Conservation (phyloP, 1,284 basidiomycete species). For the Xerocomus nothofagi region DNA sequence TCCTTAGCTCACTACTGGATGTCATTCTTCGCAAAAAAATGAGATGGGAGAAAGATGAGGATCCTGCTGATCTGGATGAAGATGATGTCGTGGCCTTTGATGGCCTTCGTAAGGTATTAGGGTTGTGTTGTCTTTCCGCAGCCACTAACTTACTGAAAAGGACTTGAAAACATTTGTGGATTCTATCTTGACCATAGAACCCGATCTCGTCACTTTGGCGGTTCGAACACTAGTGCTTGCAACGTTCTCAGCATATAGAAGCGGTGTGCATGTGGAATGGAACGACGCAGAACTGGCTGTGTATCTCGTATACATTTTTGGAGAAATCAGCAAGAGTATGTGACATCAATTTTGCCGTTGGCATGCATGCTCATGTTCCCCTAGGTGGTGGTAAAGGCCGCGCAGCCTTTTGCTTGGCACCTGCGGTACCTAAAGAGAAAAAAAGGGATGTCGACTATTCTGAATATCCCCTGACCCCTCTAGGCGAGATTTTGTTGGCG, state of each 20-base stretch:
- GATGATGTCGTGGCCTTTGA: conserved; percentile 88
- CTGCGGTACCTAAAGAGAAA: conserved; percentile 63
- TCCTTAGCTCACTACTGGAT: conserved; percentile 79
- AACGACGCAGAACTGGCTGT: conserved; percentile 92
- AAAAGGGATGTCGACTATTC: conserved; percentile 75
- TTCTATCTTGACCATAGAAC: conserved; percentile 79
- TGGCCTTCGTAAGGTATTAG: conserved; percentile 75
- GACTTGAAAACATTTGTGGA: conserved; percentile 84
- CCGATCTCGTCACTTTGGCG: conserved; percentile 73
- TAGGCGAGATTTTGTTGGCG: conserved; percentile 88
- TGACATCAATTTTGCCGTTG: not conserved
- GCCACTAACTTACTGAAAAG: conserved; percentile 38
- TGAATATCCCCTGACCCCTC: conserved; percentile 83
- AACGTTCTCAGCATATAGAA: conserved; percentile 67
- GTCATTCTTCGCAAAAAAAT: conserved; percentile 85
- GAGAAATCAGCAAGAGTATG: conserved; percentile 85
- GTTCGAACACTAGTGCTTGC: conserved; percentile 71
- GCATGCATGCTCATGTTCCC: conserved; percentile 5
- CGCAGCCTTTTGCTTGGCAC: conserved; percentile 71
- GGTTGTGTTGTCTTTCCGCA: conserved; percentile 8
- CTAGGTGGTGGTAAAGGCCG: conserved; percentile 72
- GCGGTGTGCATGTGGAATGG: conserved; percentile 74
- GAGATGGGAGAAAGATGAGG: conserved; percentile 87
- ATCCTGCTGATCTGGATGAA: conserved; percentile 84
- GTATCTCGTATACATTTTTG: conserved; percentile 91